Conservation (phyloP, 768 basidiomycete genomes). For the Leccinum arenicola region DNA sequence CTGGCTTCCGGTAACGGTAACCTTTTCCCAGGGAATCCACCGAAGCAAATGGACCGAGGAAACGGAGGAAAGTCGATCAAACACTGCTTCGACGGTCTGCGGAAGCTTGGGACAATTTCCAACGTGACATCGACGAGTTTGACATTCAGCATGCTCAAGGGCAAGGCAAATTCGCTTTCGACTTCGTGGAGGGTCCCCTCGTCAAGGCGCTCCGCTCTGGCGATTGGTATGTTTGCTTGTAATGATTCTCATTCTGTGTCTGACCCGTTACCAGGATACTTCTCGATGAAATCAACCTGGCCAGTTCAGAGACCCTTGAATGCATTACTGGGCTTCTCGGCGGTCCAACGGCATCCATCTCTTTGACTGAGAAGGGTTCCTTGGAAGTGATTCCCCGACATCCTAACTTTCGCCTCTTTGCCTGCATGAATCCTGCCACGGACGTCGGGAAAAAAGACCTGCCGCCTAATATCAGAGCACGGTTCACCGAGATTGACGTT, state of each 20-base stretch:
- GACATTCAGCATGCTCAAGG: slow-evolving; percentile 86
- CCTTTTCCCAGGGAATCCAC: slow-evolving; percentile 17
- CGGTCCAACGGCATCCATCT: slow-evolving; percentile 83
- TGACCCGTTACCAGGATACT: slow-evolving; percentile 61
- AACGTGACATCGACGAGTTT: slow-evolving; percentile 70
- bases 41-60: slow-evolving; percentile 52
- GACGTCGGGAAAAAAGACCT: slow-evolving; percentile 99
- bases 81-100: slow-evolving; percentile 42
- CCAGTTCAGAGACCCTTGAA: slow-evolving; percentile 91
- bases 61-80: slow-evolving; percentile 64
- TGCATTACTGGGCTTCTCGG: slow-evolving; percentile 86
- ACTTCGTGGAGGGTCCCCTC: slow-evolving; percentile 95
- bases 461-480: slow-evolving; percentile 82
- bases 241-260: neutral
- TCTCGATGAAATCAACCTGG: slow-evolving; percentile 94
- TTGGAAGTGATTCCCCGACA: slow-evolving; percentile 89
- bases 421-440: slow-evolving; percentile 99
- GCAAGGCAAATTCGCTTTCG: slow-evolving; percentile 88
- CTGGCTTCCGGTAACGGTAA: slow-evolving; percentile 2
- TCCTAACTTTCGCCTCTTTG: slow-evolving; percentile 93
- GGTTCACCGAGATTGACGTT: slow-evolving; percentile 95
- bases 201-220: slow-evolving; percentile 85
- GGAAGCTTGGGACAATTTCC: slow-evolving; percentile 65
- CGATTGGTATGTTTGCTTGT: slow-evolving; percentile 67
- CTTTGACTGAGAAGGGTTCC: slow-evolving; percentile 89